phyloP scores from a whole-genome alignment of 192 early-diverging fungal genomes.

The Spizellomyces punctatus region DNA sequence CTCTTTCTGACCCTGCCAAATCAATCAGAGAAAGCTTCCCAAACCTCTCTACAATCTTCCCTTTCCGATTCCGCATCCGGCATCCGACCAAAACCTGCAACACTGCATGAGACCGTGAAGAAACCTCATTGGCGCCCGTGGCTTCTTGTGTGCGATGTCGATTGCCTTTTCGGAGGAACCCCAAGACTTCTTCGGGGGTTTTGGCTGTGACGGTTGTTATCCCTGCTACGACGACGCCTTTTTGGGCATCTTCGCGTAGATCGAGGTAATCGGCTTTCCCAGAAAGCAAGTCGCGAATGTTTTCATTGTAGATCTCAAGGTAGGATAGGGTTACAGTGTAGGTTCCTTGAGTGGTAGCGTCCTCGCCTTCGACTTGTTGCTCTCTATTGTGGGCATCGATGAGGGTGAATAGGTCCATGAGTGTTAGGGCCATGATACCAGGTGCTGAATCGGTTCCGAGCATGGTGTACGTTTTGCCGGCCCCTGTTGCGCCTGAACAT shows the following conservation, averaged over 20 bases:
- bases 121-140: conserved; percentile 89
- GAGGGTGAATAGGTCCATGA: conserved; percentile 83
- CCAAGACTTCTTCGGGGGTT: conserved; percentile 71
- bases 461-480: conserved; percentile 74
- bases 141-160: conserved; percentile 87
- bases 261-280: conserved; percentile 11
- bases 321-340: conserved; percentile 45
- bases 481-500: conserved; percentile 73
- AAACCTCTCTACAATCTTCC: conserved; percentile 28
- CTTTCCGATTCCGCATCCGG: conserved; percentile 40
- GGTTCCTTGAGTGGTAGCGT: not conserved
- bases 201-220: conserved; percentile 59
- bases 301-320: conserved; percentile 97
- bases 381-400: conserved; percentile 79
- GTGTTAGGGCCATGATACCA: conserved; percentile 94
- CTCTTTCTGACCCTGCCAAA: conserved; percentile 90
- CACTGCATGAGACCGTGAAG: conserved; percentile 90
- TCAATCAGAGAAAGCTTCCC: conserved; percentile 91
- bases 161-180: conserved; percentile 71
- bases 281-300: conserved; percentile 78
- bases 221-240: conserved; percentile 80
- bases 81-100: conserved; percentile 76
- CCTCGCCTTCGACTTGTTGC: conserved; percentile 79
- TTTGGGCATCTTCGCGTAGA: conserved; percentile 46
- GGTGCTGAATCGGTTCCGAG: conserved; percentile 41